Base-by-base conservation (phyloP, 352 stramenopile species). In the Phytophthora aleatoria region DNA sequence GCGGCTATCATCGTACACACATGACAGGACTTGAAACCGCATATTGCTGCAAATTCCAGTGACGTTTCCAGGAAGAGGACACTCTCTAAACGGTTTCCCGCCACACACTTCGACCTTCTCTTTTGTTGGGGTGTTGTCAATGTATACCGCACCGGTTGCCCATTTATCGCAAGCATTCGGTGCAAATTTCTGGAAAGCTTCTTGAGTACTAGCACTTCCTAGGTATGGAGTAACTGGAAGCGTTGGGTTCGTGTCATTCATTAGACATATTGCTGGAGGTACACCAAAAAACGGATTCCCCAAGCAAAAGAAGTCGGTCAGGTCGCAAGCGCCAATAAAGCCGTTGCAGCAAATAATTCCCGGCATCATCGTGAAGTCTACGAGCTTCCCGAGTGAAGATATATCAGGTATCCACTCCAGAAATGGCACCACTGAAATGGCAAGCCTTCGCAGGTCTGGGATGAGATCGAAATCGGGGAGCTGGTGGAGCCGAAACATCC, bases 11-110 rank as follows among this genome's bases (percentile, higher is more conserved):
- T 77, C 57, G 11, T 38, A 5, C 8, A 64, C 36, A 24, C 70
- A 81, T 12, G 64, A 51, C 16, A 81, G 31, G 3, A 64, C 63
- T 33, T 77, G 61, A 12, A 79, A 55, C 3, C 62, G 62, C 12
- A 44, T 57, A 7, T 57, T 70, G 16, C 50, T 65, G 56, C 61
- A 74, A 26, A 74, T 60, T 4, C 62, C 62, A 44, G 49, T 50
- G 3, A 49, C 12, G 10, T 54, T 55, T 4, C 44, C 62, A 51
- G 48, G 39, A 9, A 65, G 33, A 26, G 33, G 20, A n/a, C 74
- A 82, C 42, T 79, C 36, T 10, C 57, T 57, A 11, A 61, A 81
- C 12, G 24, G 47, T 5, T 64, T 53, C n/a, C 66, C 69, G 1
- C 33, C 55, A 8, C 73, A 81, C 27, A 49, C 27, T 10, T 76